Evolutionary conservation across 2,329 filamentous ascomycete species (phyloP).

Genomic region (Cladosporium colombiae): DNA sequence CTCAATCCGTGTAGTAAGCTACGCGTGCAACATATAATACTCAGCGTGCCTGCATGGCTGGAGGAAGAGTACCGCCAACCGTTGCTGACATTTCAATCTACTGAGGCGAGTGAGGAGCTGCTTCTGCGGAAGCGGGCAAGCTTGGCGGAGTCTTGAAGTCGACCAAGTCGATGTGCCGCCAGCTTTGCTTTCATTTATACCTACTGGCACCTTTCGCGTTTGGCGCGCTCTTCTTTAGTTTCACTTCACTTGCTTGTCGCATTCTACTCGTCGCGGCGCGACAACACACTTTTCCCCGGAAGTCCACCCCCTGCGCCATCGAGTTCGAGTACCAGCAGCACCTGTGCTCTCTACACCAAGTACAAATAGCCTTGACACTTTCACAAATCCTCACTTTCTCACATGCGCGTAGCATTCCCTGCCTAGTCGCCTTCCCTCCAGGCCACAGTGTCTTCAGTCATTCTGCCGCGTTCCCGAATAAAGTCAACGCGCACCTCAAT

Average conservation of each 20-base stretch:
- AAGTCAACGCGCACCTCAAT: conserved; percentile 8
- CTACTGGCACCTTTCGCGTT: conserved; percentile 4
- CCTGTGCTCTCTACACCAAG: neutral
- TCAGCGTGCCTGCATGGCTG: neutral
- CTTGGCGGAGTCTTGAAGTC: conserved; percentile 2
- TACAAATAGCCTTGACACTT: conserved; percentile 1
- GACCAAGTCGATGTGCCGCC: conserved; percentile 8
- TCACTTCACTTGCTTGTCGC: neutral
- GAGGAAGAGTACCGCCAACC: neutral
- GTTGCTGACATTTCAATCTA: conserved; percentile 4
- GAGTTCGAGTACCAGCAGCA: neutral
- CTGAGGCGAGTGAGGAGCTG: neutral
- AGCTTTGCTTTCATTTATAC: conserved; percentile 14
- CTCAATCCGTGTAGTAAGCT: neutral
- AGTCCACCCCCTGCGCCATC: neutral
- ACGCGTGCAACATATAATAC: neutral
- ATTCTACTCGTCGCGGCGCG: neutral
- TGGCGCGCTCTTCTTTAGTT: neutral
- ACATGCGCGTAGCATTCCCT: conserved; percentile 5
- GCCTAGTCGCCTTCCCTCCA: neutral
- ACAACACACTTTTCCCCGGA: neutral
- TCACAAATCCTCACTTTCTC: conserved; percentile 9
- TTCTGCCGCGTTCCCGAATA: neutral
- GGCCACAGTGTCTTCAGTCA: neutral
- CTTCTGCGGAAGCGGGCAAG: neutral